phyloP scores from a whole-genome alignment of 345 rosid genomes.

The Turritis glabra region DNA sequence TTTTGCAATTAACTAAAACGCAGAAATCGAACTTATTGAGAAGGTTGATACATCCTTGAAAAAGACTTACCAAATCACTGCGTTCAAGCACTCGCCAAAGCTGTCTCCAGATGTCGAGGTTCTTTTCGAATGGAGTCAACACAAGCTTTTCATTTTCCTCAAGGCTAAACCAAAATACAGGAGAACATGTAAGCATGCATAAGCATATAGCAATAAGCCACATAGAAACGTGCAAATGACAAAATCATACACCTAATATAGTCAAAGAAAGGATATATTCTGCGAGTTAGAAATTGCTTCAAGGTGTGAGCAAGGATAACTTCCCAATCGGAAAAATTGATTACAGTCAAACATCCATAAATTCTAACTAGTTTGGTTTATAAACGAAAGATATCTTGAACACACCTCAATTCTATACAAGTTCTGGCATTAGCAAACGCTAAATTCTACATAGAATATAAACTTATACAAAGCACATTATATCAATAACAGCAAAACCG shows the following conservation, averaged over 20 bases:
- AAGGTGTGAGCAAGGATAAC: background rate
- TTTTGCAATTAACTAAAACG: background rate
- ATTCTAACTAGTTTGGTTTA: background rate
- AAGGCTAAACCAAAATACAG: constrained; percentile 52
- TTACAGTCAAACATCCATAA: background rate
- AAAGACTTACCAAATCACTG: constrained; percentile 80
- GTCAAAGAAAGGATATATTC: background rate
- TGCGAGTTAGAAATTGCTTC: constrained; percentile 8
- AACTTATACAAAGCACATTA: background rate
- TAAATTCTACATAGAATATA: background rate
- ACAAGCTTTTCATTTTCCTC: constrained; percentile 97
- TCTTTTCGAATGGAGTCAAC: constrained; percentile 96
- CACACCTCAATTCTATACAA: background rate
- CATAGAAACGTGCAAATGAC: background rate
- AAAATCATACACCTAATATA: constrained; percentile 9
- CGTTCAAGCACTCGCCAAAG: constrained; percentile 99
- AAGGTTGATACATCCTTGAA: background rate
- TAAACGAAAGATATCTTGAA: background rate
- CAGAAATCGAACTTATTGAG: background rate
- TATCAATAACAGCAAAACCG: background rate
- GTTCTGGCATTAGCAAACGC: background rate
- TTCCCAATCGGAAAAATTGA: background rate
- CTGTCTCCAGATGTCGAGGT: constrained; percentile 98
- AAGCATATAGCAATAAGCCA: constrained; percentile 7
- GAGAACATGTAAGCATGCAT: constrained; percentile 1